Percentiles rank a stretch among this genome's conserved stretches.
Evolutionary conservation across 208 protist genomes (phyloP).

Genomic region (Perkinsela sp.): DNA sequence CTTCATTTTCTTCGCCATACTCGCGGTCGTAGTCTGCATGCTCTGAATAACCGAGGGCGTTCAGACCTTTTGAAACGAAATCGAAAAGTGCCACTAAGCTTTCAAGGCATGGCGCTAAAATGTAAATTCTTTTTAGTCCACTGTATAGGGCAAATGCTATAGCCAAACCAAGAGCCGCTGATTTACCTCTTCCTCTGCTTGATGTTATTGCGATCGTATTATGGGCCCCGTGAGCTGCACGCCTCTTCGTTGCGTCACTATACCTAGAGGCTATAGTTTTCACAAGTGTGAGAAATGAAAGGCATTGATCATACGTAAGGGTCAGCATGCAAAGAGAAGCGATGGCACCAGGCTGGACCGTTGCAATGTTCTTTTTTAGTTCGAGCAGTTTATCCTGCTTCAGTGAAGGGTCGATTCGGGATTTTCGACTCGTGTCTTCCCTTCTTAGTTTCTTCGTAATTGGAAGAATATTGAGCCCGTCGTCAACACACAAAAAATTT

Average conservation of each 20-base stretch:
- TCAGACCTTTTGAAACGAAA: slow-evolving; percentile 85
- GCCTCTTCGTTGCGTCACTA: slow-evolving; percentile 74
- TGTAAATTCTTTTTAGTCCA: slow-evolving; percentile 97
- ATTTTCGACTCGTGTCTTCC: not conserved
- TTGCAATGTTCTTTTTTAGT: not conserved
- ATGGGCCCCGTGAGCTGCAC: slow-evolving; percentile 52
- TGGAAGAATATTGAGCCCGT: slow-evolving; percentile 92
- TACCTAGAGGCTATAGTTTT: slow-evolving; percentile 85
- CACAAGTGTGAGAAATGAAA: slow-evolving; percentile 83
- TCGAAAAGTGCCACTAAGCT: slow-evolving; percentile 98
- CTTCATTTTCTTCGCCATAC: not conserved
- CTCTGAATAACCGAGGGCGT: slow-evolving; percentile 81
- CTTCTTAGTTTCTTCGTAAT: slow-evolving; percentile 62
- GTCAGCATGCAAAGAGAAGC: not conserved
- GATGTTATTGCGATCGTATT: not conserved
- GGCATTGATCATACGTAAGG: slow-evolving; percentile 66
- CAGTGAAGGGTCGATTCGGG: not conserved
- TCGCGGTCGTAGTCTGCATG: slow-evolving; percentile 86
- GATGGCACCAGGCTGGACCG: not conserved
- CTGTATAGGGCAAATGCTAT: slow-evolving; percentile 80
- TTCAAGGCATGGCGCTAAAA: slow-evolving; percentile 86
- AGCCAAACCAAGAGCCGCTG: slow-evolving; percentile 66
- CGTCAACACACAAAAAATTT: slow-evolving; percentile 83
- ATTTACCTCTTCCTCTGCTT: slow-evolving; percentile 88
- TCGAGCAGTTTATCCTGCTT: not conserved